These are phyloP conservation scores for Alopecurus myosuroides DNA, from an alignment of 176 grass and related monocot species.

Conservation along the genomic window DNA sequence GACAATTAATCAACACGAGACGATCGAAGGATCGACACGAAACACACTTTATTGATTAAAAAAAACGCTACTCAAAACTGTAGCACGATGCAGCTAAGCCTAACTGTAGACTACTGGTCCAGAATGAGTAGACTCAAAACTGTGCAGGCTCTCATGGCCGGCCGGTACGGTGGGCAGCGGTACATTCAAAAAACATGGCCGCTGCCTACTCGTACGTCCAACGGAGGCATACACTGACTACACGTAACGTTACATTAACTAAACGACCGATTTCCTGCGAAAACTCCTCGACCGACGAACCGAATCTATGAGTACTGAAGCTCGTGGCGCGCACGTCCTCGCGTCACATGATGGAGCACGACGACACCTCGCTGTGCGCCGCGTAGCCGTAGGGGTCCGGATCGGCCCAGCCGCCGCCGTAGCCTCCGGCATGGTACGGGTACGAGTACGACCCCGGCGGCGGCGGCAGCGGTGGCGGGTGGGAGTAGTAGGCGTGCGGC, in stretches of 20 bases:
- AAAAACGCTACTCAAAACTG: too few relatives aligned
- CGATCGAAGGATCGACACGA: too few relatives aligned
- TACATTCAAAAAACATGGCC: neutral
- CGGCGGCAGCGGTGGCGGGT: neutral
- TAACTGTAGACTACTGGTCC: too few relatives aligned
- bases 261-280: neutral
- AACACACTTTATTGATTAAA: neutral
- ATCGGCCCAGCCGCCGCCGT: neutral
- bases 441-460: neutral
- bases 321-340: too few relatives aligned
- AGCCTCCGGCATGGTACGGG: neutral
- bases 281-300: neutral
- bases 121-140: neutral
- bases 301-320: neutral
- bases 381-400: neutral
- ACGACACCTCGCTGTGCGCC: neutral
- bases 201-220: neutral
- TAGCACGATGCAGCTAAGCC: too few relatives aligned
- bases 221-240: neutral
- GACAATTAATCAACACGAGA: too few relatives aligned
- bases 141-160: neutral
- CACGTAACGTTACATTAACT: neutral
- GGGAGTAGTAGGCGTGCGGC: neutral
- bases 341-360: neutral
- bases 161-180: neutral